phyloP scores from a whole-genome alignment of 345 rosid genomes.

The Rhizophora mangle region DNA sequence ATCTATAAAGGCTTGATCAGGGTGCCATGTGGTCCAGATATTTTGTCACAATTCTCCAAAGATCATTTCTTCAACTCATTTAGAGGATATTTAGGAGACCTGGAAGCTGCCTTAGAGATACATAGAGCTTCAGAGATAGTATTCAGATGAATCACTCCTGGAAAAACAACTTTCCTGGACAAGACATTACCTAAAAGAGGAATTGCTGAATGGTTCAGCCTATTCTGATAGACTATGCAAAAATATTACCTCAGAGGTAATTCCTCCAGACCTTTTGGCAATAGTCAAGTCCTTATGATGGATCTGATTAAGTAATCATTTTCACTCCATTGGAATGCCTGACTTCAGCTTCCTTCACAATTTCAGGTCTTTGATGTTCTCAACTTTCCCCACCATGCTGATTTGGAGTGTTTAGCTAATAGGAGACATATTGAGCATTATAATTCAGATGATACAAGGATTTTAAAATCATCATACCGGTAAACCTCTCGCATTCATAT shows the following conservation, averaged over 20 bases:
- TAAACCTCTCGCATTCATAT: constrained; percentile 22
- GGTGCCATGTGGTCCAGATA: constrained; percentile 45
- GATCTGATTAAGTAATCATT: neutral
- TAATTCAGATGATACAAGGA: constrained; percentile 35
- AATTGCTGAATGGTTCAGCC: constrained; percentile 36
- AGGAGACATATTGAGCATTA: constrained; percentile 55
- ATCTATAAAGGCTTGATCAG: neutral
- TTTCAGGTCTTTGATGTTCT: constrained; percentile 70
- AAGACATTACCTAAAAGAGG: constrained; percentile 42
- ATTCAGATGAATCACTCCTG: constrained; percentile 49
- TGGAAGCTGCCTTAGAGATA: constrained; percentile 54
- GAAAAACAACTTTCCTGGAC: constrained; percentile 56
- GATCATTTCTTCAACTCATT: constrained; percentile 46
- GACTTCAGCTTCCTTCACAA: neutral
- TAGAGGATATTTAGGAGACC: constrained; percentile 56
- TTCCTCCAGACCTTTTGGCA: constrained; percentile 7
- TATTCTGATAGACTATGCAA: constrained; percentile 27
- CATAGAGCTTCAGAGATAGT: constrained; percentile 58
- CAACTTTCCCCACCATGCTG: constrained; percentile 46
- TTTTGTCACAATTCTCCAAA: constrained; percentile 45
- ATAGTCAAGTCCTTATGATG: neutral
- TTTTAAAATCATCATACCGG: constrained; percentile 60
- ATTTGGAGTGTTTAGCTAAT: constrained; percentile 52
- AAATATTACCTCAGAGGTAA: constrained; percentile 44
- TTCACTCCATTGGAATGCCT: neutral